A percentile compares a stretch with the other conserved stretches of the same genome.
These are phyloP conservation scores for Globisporangium lucens DNA, from an alignment of 352 stramenopile species.

Conservation along the genomic window DNA sequence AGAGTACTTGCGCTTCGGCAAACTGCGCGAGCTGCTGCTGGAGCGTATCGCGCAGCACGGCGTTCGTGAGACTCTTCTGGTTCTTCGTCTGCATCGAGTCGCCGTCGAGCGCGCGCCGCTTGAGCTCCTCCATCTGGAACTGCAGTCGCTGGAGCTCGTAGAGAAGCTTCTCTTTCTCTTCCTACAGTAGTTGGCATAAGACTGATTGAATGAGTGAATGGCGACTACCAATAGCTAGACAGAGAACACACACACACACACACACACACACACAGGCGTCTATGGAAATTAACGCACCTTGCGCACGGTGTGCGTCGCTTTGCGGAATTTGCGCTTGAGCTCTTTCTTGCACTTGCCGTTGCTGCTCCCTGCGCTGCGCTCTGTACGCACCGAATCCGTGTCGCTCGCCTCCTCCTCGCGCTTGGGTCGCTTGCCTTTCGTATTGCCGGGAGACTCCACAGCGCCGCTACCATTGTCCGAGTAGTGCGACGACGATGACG, in stretches of 20 bases:
- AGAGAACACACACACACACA: too few relatives aligned
- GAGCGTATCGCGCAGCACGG: slow-evolving; percentile 23
- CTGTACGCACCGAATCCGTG: slow-evolving; percentile 7
- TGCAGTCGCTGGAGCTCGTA: slow-evolving; percentile 29
- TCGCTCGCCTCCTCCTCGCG: neutral
- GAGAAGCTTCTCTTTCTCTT: slow-evolving; percentile 35
- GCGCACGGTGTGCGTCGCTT: slow-evolving; percentile 18
- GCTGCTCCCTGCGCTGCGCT: slow-evolving; percentile 1
- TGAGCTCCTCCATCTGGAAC: slow-evolving; percentile 31
- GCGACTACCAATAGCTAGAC: too few relatives aligned
- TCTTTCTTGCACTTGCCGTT: neutral
- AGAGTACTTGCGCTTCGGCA: slow-evolving; percentile 25
- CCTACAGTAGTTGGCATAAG: slow-evolving; percentile 11
- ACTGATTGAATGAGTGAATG: too few relatives aligned
- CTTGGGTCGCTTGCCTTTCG: neutral
- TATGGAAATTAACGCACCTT: slow-evolving; percentile 1
- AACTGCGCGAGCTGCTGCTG: slow-evolving; percentile 29
- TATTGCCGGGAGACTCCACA: too few relatives aligned
- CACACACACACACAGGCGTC: neutral
- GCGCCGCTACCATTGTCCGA: too few relatives aligned
- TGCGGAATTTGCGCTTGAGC: slow-evolving; percentile 17
- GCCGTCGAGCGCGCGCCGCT: slow-evolving; percentile 24
- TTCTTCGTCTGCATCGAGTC: slow-evolving; percentile 6
- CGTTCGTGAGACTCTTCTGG: slow-evolving; percentile 16
- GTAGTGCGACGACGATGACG: neutral